Evolutionary conservation across 192 early-diverging fungal species (phyloP), one percentile per base, ranked within the genome.

Genomic region (Phlyctochytrium planicorne): DNA sequence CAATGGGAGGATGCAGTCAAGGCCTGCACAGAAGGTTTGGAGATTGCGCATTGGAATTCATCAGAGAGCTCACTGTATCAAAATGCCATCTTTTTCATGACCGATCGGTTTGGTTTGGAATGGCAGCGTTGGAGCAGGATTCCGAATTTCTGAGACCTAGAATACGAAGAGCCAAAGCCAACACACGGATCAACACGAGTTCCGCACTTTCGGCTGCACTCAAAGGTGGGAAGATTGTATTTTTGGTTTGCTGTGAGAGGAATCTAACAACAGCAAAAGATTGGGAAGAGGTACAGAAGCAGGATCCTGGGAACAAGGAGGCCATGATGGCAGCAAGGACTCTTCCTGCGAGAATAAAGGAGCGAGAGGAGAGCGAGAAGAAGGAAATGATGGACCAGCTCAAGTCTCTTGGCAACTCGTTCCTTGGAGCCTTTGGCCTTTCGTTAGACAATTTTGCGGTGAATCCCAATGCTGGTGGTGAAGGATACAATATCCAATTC

Each of bases 381-480:
- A 27, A 14, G 10, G 55, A 57, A 27, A 27, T 27, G 25, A 24
- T 57, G 55, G 75, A 65, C 10, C 89, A 92, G 67, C 75, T 92
- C 12, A 92, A 92, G 67, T 79, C 85, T 31, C 69, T 92, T 34
- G 91, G 91, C 0, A 90, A 92, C 53, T 78, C 77, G 4, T 59
- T 92, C 14, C 68, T 92, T 29, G 91, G 91, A n/a, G 86, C 81
- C 23, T 87, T 92, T 70, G 91, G 91, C 14, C 57, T 92, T 47
- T 89, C 88, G 16, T 80, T 86, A 12, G 78, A 91, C 60, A 88
- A 87, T 40, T 92, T 92, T 64, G 76, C 90, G 53, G 80, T 90
- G 71, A 74, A 85, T 20, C 20, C 27, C 55, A 29, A 57, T 10
- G 27, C 10, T 12, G 55, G 27, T 25, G 55, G 55, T 6, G n/a